Evolutionary conservation across 202 grass and related monocot genomes (phyloP), one percentile per base, ranked within the genome.

Genomic region (Setaria viridis): DNA sequence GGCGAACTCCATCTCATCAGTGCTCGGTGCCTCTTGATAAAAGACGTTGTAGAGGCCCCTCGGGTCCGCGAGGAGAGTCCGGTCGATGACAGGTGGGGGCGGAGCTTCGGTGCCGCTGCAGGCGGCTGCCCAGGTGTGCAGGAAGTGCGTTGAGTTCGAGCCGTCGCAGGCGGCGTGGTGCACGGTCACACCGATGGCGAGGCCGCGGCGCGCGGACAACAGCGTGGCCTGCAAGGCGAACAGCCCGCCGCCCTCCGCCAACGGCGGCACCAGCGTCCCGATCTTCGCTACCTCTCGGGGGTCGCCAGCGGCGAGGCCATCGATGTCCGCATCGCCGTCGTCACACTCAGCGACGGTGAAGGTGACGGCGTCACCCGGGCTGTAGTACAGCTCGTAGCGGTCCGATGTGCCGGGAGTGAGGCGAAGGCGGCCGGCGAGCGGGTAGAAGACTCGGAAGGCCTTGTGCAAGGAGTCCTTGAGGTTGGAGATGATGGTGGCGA

Each of bases 301-400:
- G 0, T 70, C 67, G 4, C 21, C 67, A 4, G 67, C 11, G 9
- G 9, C 39, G 67, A 70, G 39, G 67, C 4, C 1, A 9, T 45
- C 67, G 39, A 70, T 12, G 67, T 45, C 59, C 1, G 3, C 63
- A 4, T 37, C 37, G 59, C 2, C 57, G 33, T 37, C 12, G 17
- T 69, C 67, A 39, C 67, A 45, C 39, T 70, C 67, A 39, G 67
- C 67, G 19, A 70, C 19, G 67, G 67, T 70, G 67, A 70, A 70
- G 39, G 67, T 12, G 39, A 70, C 67, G 39, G 19, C 39, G 67
- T 70, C 67, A 6, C 67, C 67, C 0, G 67, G 67, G 67, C 19
- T 1, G 67, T 70, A 70, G 39, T 70, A 2, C 9, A 70, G 67
- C 67, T 70, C 67, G 19, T 70, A 70, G 67, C 67, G 65, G 65